These are phyloP conservation scores for Lepidopterella palustris DNA, from an alignment of 495 filamentous ascomycete genomes.

Conservation along the genomic window DNA sequence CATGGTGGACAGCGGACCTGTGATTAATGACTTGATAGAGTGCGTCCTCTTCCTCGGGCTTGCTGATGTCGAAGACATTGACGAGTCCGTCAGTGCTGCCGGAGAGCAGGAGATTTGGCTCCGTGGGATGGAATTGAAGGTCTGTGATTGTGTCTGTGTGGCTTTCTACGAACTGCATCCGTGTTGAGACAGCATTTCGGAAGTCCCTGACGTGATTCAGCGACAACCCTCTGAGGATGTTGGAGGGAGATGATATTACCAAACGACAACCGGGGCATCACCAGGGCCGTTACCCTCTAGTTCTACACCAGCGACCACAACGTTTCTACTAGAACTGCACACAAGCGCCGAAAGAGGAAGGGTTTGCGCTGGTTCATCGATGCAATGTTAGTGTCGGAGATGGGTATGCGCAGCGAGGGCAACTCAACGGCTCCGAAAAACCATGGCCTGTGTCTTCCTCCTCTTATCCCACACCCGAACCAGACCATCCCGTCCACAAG, in stretches of 20 bases:
- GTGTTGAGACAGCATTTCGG: slow-evolving; percentile 48
- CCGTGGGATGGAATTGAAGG: slow-evolving; percentile 63
- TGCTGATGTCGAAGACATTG: slow-evolving; percentile 70
- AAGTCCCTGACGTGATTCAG: slow-evolving; percentile 61
- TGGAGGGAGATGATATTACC: too few species aligned
- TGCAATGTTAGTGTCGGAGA: not conserved
- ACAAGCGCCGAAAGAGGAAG: slow-evolving; percentile 63
- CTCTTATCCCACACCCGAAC: slow-evolving; percentile 55
- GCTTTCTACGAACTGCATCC: slow-evolving; percentile 67
- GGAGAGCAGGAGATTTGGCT: slow-evolving; percentile 61
- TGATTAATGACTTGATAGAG: slow-evolving; percentile 84
- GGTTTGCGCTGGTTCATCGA: slow-evolving; percentile 30
- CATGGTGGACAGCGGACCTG: slow-evolving; percentile 71
- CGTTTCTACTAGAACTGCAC: slow-evolving; percentile 50
- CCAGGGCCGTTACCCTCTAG: slow-evolving; percentile 51
- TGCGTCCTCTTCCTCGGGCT: slow-evolving; percentile 66
- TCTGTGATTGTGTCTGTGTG: slow-evolving; percentile 86
- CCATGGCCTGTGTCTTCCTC: slow-evolving; percentile 13
- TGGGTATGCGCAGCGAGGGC: slow-evolving; percentile 4
- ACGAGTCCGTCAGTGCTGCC: slow-evolving; percentile 90
- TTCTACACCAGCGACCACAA: slow-evolving; percentile 73
- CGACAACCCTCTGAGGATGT: too few species aligned
- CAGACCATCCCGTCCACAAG: slow-evolving; percentile 56
- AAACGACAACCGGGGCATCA: slow-evolving; percentile 67
- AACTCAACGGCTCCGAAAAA: slow-evolving; percentile 21